phyloP scores from a whole-genome alignment of 1,284 basidiomycete genomes.

The Irpex sp. region DNA sequence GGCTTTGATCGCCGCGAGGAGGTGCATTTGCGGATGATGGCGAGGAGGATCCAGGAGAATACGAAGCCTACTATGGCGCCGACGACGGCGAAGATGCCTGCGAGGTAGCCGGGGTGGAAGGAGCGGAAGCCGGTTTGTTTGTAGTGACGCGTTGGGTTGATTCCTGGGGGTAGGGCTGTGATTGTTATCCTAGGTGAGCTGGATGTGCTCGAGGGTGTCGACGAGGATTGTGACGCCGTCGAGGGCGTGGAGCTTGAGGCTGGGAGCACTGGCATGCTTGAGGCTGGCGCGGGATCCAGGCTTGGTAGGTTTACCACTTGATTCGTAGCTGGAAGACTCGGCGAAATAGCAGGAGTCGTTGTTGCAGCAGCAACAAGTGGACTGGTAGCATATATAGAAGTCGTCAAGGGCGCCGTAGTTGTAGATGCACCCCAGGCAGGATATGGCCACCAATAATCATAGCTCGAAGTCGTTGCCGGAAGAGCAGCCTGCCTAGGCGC shows the following conservation, averaged over 20 bases:
- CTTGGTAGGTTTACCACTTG: neutral
- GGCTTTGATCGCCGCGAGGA: constrained; percentile 8
- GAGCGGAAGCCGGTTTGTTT: constrained; percentile 5
- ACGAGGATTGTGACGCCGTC: constrained; percentile 1
- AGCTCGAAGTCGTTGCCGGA: constrained; percentile 13
- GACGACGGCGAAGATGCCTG: constrained; percentile 36
- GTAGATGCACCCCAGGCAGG: constrained; percentile 15
- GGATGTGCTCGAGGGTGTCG: constrained; percentile 3
- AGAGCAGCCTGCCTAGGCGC: neutral
- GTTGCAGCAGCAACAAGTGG: neutral
- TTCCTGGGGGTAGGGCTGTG: constrained; percentile 38
- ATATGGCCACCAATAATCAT: constrained; percentile 30
- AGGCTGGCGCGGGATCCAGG: neutral
- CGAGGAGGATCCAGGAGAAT: constrained; percentile 22
- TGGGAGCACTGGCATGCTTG: neutral
- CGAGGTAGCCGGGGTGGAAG: constrained; percentile 35
- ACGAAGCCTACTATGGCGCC: constrained; percentile 34
- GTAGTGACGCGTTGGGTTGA: constrained; percentile 22
- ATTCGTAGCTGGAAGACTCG: neutral
- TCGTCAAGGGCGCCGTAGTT: neutral
- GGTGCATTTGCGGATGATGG: constrained; percentile 16
- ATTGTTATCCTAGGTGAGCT: constrained; percentile 18
- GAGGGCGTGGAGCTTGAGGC: neutral
- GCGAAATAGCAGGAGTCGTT: neutral
- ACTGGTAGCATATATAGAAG: neutral